A percentile compares a stretch with the other conserved stretches of the same genome.
Evolutionary conservation across 169 alveolate genomes (phyloP).

Genomic region (Toxoplasma gondii): DNA sequence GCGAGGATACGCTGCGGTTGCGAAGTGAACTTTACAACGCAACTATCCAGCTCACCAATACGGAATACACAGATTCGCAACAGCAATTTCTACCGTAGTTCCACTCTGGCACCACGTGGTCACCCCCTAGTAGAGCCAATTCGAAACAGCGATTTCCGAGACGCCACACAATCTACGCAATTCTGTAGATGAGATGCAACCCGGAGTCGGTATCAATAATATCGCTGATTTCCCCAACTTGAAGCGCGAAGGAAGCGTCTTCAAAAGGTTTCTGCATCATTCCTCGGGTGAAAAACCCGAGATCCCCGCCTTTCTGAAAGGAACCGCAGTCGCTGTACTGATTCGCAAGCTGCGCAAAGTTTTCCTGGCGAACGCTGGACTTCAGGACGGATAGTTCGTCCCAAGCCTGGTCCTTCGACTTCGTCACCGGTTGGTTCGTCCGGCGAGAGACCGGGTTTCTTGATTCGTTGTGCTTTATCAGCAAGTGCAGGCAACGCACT

Average conservation of each 20-base stretch:
- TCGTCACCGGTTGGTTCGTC: slow-evolving; percentile 84
- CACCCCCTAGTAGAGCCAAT: too few species aligned
- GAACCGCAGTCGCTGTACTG: slow-evolving; percentile 85
- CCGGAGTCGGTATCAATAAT: slow-evolving; percentile 90
- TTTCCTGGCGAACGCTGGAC: slow-evolving; percentile 2
- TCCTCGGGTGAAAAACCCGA: slow-evolving; percentile 85
- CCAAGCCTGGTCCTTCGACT: slow-evolving; percentile 87
- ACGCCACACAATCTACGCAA: slow-evolving; percentile 72
- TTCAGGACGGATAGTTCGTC: slow-evolving; percentile 73
- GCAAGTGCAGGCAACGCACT: slow-evolving; percentile 87
- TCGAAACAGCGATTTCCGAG: too few species aligned
- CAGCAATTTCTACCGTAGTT: too few species aligned
- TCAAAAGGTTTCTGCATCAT: slow-evolving; percentile 88
- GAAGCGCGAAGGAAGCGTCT: slow-evolving; percentile 85
- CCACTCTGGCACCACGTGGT: too few species aligned
- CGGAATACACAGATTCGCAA: too few species aligned
- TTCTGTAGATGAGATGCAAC: slow-evolving; percentile 87
- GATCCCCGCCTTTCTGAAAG: slow-evolving; percentile 88
- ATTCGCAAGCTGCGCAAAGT: slow-evolving; percentile 78
- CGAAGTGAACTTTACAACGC: too few species aligned
- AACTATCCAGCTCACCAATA: too few species aligned
- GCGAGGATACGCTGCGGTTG: too few species aligned
- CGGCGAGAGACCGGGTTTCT: slow-evolving; percentile 88
- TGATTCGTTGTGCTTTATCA: slow-evolving; percentile 88
- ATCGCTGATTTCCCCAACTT: slow-evolving; percentile 86